phyloP scores from a whole-genome alignment of 192 early-diverging fungal species.

The Podila verticillata region DNA sequence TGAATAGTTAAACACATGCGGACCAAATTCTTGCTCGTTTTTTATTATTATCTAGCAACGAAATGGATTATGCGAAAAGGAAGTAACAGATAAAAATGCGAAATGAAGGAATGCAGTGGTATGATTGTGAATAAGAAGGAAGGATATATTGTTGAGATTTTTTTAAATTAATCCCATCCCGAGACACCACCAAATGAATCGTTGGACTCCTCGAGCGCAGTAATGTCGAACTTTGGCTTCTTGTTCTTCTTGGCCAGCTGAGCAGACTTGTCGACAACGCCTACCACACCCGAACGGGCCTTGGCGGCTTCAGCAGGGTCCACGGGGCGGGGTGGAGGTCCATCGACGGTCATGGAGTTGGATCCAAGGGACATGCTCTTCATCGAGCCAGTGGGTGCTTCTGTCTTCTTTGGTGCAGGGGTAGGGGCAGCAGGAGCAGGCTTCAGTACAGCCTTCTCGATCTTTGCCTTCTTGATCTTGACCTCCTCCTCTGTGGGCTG shows the following conservation, averaged over 20 bases:
- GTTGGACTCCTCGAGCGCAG: conserved; percentile 54
- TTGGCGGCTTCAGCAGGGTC: conserved; percentile 41
- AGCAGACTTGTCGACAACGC: conserved; percentile 53
- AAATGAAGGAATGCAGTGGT: neutral
- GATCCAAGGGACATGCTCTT: neutral
- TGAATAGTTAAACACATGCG: neutral
- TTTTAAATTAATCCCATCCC: conserved; percentile 28
- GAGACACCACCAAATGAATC: conserved; percentile 43
- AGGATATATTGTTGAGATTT: neutral
- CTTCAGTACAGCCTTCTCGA: conserved; percentile 16
- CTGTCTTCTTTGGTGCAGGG: neutral
- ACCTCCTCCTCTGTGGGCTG: conserved; percentile 30
- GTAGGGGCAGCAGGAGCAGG: conserved; percentile 3
- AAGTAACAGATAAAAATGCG: neutral
- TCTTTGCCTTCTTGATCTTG: conserved; percentile 36
- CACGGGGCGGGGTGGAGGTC: conserved; percentile 1
- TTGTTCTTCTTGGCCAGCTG: conserved; percentile 57
- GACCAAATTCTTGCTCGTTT: neutral
- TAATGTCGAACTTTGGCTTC: conserved; percentile 55
- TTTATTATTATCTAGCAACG: neutral
- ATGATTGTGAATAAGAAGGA: neutral
- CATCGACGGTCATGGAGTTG: neutral
- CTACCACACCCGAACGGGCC: conserved; percentile 55
- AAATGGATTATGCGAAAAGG: neutral
- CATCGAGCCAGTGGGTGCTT: neutral